Conservation (phyloP, 2,329 filamentous ascomycete species). For the Beauveria medogensis region DNA sequence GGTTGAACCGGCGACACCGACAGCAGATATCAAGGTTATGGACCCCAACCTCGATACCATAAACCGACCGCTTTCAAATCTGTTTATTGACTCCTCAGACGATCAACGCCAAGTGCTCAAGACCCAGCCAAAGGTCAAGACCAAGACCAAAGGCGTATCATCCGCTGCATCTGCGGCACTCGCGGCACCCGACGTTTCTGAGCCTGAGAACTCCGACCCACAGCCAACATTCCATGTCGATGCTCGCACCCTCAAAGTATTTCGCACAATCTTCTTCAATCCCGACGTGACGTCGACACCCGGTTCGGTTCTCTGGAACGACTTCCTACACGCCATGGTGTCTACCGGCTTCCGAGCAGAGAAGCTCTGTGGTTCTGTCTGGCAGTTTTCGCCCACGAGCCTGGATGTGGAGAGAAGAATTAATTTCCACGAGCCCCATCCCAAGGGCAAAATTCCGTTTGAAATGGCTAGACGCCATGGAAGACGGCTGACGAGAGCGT, state of each 20-base stretch:
- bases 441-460: conserved; percentile 42
- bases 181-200: not conserved
- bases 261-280: conserved; percentile 34
- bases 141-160: not conserved
- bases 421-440: conserved; percentile 55
- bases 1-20: conserved; percentile 26
- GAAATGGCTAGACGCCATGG: conserved; percentile 37
- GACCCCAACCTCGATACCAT: not conserved
- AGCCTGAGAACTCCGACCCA: not conserved
- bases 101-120: not conserved
- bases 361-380: conserved; percentile 53
- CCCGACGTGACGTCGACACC: conserved; percentile 26
- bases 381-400: conserved; percentile 44
- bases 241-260: conserved; percentile 25
- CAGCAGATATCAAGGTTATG: not conserved
- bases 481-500: conserved; percentile 38
- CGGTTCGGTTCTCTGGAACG: conserved; percentile 43
- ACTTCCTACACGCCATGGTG: conserved; percentile 46
- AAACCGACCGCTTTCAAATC: conserved; percentile 19
- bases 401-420: conserved; percentile 40
- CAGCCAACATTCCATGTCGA: conserved; percentile 20
- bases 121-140: not conserved
- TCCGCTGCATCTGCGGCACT: not conserved
- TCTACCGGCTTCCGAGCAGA: conserved; percentile 40
- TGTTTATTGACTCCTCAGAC: conserved; percentile 10